Evolutionary conservation across 768 basidiomycete species (phyloP).

Genomic region (Pleurotus ostreatus): DNA sequence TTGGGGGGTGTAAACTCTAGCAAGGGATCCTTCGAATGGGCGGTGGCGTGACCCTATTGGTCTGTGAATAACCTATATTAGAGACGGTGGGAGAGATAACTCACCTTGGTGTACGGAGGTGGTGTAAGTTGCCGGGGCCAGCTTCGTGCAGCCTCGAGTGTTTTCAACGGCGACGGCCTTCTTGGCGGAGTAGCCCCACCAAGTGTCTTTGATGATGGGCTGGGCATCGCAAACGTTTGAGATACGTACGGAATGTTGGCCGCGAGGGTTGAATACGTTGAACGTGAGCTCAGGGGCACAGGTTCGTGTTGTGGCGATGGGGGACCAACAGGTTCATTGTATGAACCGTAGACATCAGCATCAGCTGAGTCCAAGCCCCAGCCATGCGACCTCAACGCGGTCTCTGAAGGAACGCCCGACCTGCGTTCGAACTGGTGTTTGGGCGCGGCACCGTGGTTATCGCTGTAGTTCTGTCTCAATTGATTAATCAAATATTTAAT

Average conservation of each 20-base stretch:
- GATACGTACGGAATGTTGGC: not conserved
- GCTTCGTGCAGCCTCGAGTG: not conserved
- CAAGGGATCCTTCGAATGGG: not conserved
- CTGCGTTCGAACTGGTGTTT: no score
- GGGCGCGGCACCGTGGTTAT: no score
- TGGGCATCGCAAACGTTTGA: not conserved
- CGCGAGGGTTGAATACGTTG: not conserved
- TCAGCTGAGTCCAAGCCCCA: no score
- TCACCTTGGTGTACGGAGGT: not conserved
- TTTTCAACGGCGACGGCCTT: no score
- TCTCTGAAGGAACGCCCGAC: no score
- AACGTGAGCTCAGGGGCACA: not conserved
- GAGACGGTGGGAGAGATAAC: not conserved
- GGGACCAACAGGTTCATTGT: not conserved
- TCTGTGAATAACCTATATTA: not conserved
- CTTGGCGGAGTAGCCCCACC: no score
- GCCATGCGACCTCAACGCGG: no score
- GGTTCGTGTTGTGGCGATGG: not conserved
- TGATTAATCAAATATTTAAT: no score
- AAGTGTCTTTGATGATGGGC: no score
- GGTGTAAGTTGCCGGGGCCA: not conserved
- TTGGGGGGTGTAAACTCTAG: not conserved
- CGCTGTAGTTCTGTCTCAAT: no score
- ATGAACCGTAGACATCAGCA: no score
- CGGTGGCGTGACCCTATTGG: not conserved